Evolutionary conservation across 2,329 filamentous ascomycete genomes (phyloP), one percentile per base, ranked within the genome.

Genomic region (Cadophora luteo-olivacea): DNA sequence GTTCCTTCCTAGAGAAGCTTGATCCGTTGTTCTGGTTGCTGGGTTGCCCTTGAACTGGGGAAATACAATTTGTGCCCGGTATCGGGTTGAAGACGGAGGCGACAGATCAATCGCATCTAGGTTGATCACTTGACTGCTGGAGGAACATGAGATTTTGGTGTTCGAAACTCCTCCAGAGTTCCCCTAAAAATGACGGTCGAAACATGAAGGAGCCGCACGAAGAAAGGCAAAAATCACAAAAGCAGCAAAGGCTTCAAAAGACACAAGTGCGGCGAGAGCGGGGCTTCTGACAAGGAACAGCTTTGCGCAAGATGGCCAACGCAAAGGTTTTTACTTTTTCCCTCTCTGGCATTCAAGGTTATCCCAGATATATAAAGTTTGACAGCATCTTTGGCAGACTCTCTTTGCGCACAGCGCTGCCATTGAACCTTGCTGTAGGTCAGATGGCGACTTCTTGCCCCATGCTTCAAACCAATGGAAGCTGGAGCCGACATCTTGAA

Each of bases 1-100:
- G 52, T 55, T 55, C 52, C 14, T n/a, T 33, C 29, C 16, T 33
- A 29, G 52, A 55, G 52, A 55, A 55, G 25, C 29, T 55, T 55
- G 52, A 55, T 33, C 52, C 52, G 7, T 29, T 19, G 25, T 16
- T 33, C 14, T 33, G 52, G 52, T 33, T 4, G 29, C 52, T 55
- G 52, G 52, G 25, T 55, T 33, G 14, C 6, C 52, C 52, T 49
- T n/a, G 45, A 22, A n/a, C 45, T 49, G 45, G 45, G 45, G 45
- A 22, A 49, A 14, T 49, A 11, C 36, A 38, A 22, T 22, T 22
- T 49, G 45, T 49, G 45, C 45, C 45, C 19, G 45, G n/a, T 49
- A 9, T 49, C 2, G n/a, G 45, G 7, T 22, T 49, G 45, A 22
- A 49, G 45, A 49, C 6, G 6, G 45, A 45, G 8, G 12, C 16